phyloP scores from a whole-genome alignment of 2,329 filamentous ascomycete species.

The Epichloe festucae region DNA sequence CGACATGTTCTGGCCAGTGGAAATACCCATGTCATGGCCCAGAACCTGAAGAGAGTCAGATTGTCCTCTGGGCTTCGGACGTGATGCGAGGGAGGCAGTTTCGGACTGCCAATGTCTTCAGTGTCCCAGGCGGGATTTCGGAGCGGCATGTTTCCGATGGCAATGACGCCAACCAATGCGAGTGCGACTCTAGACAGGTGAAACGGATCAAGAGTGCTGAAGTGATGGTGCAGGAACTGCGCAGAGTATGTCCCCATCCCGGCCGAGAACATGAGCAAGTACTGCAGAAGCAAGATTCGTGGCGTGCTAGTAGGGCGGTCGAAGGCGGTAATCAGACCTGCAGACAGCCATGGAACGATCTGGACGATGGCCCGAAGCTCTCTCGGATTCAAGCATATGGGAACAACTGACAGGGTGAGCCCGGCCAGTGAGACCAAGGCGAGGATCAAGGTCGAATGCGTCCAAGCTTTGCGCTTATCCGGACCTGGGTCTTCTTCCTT shows the following conservation, averaged over 20 bases:
- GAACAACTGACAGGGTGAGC: constrained; percentile 19
- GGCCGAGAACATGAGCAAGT: constrained; percentile 21
- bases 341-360: constrained; percentile 26
- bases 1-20: constrained; percentile 57
- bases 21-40: constrained; percentile 72
- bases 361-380: constrained; percentile 19
- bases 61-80: constrained; percentile 69
- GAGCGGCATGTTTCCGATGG: constrained; percentile 25
- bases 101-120: constrained; percentile 18
- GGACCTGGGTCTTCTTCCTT: constrained; percentile 19
- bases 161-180: constrained; percentile 13
- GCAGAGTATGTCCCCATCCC: constrained; percentile 17
- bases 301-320: constrained; percentile 30
- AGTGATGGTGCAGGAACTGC: constrained; percentile 15
- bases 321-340: constrained; percentile 22
- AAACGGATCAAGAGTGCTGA: constrained; percentile 12
- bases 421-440: constrained; percentile 20
- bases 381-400: constrained; percentile 16
- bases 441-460: constrained; percentile 25
- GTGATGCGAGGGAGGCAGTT: constrained; percentile 15
- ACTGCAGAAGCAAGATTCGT: constrained; percentile 26
- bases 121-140: constrained; percentile 22
- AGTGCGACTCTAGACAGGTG: constrained; percentile 13
- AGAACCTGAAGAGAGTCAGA: constrained; percentile 68
- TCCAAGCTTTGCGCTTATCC: constrained; percentile 21